phyloP scores from a whole-genome alignment of 2,329 filamentous ascomycete genomes.

The Neurospora crassa region DNA sequence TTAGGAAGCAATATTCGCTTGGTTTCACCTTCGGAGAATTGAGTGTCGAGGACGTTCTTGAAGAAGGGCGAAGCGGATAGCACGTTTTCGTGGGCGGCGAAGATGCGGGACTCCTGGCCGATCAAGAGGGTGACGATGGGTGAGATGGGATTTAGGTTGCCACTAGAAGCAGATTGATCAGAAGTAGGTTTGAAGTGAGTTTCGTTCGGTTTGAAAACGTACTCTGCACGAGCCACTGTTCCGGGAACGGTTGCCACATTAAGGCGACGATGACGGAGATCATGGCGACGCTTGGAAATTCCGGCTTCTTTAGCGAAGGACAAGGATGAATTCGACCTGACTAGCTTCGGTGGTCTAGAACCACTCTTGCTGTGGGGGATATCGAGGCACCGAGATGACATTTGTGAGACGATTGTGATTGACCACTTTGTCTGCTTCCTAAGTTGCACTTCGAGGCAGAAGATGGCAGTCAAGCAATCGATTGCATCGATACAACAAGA shows the following conservation, averaged over 20 bases:
- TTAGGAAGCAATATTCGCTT: slow-evolving; percentile 74
- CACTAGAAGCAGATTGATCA: slow-evolving; percentile 25
- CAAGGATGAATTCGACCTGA: slow-evolving; percentile 42
- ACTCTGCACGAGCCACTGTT: slow-evolving; percentile 34
- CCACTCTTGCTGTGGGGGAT: slow-evolving; percentile 39
- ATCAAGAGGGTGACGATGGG: slow-evolving; percentile 73
- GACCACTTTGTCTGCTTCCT: slow-evolving; percentile 14
- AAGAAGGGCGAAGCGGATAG: slow-evolving; percentile 75
- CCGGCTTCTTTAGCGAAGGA: slow-evolving; percentile 47
- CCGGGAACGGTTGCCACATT: slow-evolving; percentile 33
- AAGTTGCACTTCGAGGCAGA: background rate
- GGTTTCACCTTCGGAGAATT: slow-evolving; percentile 50
- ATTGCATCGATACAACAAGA: background rate
- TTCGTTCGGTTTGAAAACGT: slow-evolving; percentile 15
- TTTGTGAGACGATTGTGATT: slow-evolving; percentile 15
- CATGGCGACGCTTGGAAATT: slow-evolving; percentile 45
- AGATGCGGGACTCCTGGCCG: slow-evolving; percentile 74
- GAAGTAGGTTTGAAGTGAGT: background rate
- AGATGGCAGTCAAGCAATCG: background rate
- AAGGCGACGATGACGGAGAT: slow-evolving; percentile 38
- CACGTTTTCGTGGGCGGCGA: slow-evolving; percentile 84
- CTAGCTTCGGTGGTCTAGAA: slow-evolving; percentile 40
- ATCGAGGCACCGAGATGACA: slow-evolving; percentile 41
- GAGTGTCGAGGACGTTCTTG: slow-evolving; percentile 49
- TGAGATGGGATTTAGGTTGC: slow-evolving; percentile 39